Evolutionary conservation across 2,329 filamentous ascomycete species (phyloP).

Genomic region (Tolypocladium tropicale): DNA sequence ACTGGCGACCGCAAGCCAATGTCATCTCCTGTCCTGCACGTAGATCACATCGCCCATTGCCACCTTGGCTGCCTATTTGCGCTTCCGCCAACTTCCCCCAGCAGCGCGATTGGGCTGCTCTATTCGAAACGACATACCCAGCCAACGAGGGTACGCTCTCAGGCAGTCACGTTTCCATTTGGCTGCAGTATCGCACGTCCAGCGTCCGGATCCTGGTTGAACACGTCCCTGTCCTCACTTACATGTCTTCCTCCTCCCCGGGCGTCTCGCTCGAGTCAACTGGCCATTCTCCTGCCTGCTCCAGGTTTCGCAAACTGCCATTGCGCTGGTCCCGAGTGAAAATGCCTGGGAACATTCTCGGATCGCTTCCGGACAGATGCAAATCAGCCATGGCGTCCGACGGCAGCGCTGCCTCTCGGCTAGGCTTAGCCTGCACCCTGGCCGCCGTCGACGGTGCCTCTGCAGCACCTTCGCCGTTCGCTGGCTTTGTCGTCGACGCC

Average conservation of each 20-base stretch:
- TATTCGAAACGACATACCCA: not conserved
- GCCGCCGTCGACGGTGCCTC: not conserved
- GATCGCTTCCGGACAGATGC: slow-evolving; percentile 50
- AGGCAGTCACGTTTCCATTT: not conserved
- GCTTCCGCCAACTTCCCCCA: not conserved
- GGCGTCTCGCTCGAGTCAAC: slow-evolving; percentile 8
- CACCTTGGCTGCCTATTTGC: not conserved
- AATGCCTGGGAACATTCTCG: slow-evolving; percentile 62
- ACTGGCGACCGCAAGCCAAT: not conserved
- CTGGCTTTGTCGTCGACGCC: not conserved
- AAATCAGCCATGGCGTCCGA: slow-evolving; percentile 29
- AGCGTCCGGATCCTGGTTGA: not conserved
- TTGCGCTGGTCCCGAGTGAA: slow-evolving; percentile 40
- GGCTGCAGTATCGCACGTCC: not conserved
- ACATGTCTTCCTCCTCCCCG: slow-evolving; percentile 7
- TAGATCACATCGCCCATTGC: not conserved
- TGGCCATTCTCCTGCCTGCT: slow-evolving; percentile 13
- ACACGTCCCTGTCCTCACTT: not conserved
- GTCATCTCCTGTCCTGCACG: not conserved
- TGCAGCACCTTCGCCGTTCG: not conserved
- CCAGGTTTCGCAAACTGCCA: slow-evolving; percentile 26
- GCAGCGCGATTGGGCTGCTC: not conserved
- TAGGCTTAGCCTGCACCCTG: not conserved
- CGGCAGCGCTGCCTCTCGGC: slow-evolving; percentile 26
- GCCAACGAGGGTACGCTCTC: not conserved